Conservation (phyloP, 768 basidiomycete genomes). For the Tricholomella constricta region DNA sequence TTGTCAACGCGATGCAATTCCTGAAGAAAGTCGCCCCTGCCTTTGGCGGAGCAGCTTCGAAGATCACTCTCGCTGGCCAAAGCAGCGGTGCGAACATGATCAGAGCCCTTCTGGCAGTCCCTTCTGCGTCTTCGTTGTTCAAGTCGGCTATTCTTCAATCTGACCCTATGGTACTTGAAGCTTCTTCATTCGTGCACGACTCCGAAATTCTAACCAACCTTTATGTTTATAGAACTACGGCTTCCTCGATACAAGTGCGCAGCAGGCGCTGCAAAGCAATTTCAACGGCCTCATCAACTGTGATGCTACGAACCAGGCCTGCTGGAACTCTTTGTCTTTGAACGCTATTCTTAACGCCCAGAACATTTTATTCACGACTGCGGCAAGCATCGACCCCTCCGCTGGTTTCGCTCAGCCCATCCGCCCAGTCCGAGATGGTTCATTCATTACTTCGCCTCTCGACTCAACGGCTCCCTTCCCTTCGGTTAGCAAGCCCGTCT, state of each 20-base stretch:
- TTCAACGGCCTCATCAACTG: slow-evolving; percentile 55
- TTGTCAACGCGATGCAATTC: slow-evolving; percentile 67
- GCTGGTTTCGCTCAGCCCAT: slow-evolving; percentile 59
- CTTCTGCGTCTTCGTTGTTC: slow-evolving; percentile 73
- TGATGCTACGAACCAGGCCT: slow-evolving; percentile 44
- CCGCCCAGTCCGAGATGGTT: slow-evolving; percentile 67
- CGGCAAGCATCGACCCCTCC: slow-evolving; percentile 49
- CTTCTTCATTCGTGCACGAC: neutral
- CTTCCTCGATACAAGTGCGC: slow-evolving; percentile 57
- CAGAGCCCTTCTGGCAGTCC: slow-evolving; percentile 71
- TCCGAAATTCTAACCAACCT: too few relatives aligned
- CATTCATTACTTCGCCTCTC: slow-evolving; percentile 66
- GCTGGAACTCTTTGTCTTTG: slow-evolving; percentile 52
- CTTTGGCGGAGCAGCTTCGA: slow-evolving; percentile 66
- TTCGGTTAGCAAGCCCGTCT: slow-evolving; percentile 58
- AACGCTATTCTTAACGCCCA: slow-evolving; percentile 57
- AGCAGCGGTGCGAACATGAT: slow-evolving; percentile 81
- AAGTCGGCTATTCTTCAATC: slow-evolving; percentile 80
- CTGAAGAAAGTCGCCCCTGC: slow-evolving; percentile 55
- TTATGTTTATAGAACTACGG: slow-evolving; percentile 62
- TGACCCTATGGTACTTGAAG: slow-evolving; percentile 72
- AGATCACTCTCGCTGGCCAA: slow-evolving; percentile 81
- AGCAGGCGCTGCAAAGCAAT: slow-evolving; percentile 51
- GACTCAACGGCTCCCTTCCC: slow-evolving; percentile 65
- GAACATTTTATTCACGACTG: slow-evolving; percentile 42